Evolutionary conservation across 73 alveolate genomes (phyloP).

Genomic region (Tetrahymena borealis): DNA sequence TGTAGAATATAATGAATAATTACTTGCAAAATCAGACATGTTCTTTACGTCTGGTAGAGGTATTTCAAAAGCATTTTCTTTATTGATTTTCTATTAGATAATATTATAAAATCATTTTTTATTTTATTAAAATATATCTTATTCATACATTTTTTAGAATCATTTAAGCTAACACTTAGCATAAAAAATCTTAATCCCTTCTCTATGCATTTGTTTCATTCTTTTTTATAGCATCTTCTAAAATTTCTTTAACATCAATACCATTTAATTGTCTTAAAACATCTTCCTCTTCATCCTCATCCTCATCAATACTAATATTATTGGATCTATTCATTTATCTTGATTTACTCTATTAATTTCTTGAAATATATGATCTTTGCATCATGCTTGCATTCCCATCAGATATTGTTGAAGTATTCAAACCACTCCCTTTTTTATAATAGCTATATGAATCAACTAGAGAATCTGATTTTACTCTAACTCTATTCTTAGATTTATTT

Average conservation of each 20-base stretch:
- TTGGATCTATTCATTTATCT: background rate
- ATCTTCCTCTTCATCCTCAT: background rate
- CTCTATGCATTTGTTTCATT: background rate
- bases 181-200: background rate
- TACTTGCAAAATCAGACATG: conserved; percentile 20
- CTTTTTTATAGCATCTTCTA: background rate
- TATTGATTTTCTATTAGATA: conserved; percentile 34
- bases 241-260: background rate
- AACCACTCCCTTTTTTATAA: background rate
- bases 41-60: conserved; percentile 24
- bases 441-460: background rate
- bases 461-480: background rate
- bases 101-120: background rate
- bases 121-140: background rate
- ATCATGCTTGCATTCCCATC: too few species aligned
- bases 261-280: background rate
- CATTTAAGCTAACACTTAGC: background rate
- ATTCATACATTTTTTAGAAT: background rate
- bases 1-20: background rate
- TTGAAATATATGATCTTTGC: too few species aligned
- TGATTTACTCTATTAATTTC: too few species aligned
- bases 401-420: too few species aligned
- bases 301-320: background rate
- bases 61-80: conserved; percentile 47
- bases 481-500: background rate